Conservation (phyloP, 331 rosid genomes). For the Pyracantha coccinea region DNA sequence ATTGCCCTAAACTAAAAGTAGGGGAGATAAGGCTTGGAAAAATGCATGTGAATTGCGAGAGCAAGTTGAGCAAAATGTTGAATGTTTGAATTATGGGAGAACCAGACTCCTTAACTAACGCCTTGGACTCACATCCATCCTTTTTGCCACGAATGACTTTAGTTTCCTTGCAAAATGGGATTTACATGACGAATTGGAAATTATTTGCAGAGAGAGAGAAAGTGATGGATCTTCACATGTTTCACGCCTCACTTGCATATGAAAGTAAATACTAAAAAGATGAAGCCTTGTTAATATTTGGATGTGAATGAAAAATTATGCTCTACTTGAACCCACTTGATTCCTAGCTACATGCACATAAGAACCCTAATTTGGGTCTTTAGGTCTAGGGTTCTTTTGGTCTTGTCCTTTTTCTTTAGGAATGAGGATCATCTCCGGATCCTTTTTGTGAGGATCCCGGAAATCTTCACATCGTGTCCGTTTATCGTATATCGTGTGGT, state of each 20-base stretch:
- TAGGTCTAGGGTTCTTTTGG: too few species aligned
- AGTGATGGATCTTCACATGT: not conserved
- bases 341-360: too few species aligned
- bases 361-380: too few species aligned
- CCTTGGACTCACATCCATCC: not conserved
- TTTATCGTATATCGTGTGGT: rapidly evolving
- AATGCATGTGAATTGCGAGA: not conserved
- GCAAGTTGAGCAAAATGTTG: not conserved
- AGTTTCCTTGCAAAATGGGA: not conserved
- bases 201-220: not conserved
- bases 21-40: not conserved
- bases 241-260: not conserved
- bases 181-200: not conserved
- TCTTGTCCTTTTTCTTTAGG: too few species aligned
- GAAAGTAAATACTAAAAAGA: not conserved
- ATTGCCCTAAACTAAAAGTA: not conserved
- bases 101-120: slow-evolving; percentile 2
- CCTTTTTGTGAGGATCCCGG: too few species aligned
- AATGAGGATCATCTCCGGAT: too few species aligned
- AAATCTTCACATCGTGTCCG: rapidly evolving
- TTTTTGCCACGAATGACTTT: not conserved
- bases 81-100: not conserved
- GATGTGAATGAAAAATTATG: too few species aligned
- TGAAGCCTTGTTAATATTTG: too few species aligned
- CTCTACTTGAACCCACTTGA: too few species aligned